phyloP scores from a whole-genome alignment of 108 stramenopile species.

The Thalassiosira profunda region DNA sequence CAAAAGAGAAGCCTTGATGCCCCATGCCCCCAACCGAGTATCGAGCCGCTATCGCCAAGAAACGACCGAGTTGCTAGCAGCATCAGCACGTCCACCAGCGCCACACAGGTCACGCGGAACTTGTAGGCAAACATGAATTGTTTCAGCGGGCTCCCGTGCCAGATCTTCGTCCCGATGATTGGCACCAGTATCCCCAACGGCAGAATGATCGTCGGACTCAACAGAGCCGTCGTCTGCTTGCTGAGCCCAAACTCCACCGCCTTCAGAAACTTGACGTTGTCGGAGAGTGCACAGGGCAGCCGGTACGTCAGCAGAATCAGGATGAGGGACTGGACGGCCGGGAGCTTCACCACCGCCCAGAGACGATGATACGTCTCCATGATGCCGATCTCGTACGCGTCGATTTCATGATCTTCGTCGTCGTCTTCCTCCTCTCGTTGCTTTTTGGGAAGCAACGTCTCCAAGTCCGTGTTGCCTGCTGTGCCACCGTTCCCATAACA shows the following conservation, averaged over 20 bases:
- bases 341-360: conserved; percentile 86
- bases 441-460: conserved; percentile 32
- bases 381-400: conserved; percentile 87
- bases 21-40: conserved; percentile 23
- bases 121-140: conserved; percentile 90
- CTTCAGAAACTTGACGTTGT: conserved; percentile 93
- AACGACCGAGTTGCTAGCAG: conserved; percentile 50
- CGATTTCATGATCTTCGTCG: conserved; percentile 84
- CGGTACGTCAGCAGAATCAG: conserved; percentile 92
- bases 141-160: conserved; percentile 72
- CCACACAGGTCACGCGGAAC: conserved; percentile 81
- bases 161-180: conserved; percentile 77
- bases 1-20: conserved; percentile 62
- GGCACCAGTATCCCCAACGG: conserved; percentile 89
- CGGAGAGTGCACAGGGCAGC: conserved; percentile 79
- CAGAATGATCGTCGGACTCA: conserved; percentile 87
- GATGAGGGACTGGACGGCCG: conserved; percentile 84
- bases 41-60: conserved; percentile 25
- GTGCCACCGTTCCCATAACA: conserved; percentile 13
- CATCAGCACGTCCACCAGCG: conserved; percentile 83
- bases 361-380: conserved; percentile 88
- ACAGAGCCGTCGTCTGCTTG: conserved; percentile 85
- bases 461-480: conserved; percentile 21
- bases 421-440: conserved; percentile 30
- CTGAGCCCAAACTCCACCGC: conserved; percentile 86